Evolutionary conservation across 2,329 filamentous ascomycete species (phyloP), one percentile per base, ranked within the genome.

Genomic region (Macrophomina pseudophaseolina): DNA sequence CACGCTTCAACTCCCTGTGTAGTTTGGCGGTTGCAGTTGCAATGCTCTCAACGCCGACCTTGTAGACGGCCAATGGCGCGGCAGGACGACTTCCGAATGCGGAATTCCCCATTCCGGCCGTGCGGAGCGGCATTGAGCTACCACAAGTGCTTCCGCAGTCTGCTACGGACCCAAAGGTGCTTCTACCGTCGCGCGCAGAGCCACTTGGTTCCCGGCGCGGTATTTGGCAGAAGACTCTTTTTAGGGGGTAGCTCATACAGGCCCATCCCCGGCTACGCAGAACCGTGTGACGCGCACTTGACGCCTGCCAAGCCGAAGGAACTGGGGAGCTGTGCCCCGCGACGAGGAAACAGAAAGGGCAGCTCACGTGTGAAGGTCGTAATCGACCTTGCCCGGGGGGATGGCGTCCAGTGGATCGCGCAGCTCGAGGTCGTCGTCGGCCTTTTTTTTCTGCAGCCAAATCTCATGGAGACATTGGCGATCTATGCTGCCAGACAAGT

Each of bases 401-500:
- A 94, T 91, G 40, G 88, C 86, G 0, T 87, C 71, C 16, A 91
- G 77, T 1, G 92, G 92, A 72, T 95, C 91, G 59, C 88, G 82
- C 1, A 94, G 80, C 9, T 82, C 75, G 2, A 88, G 85, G 28
- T 82, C 74, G 4, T 83, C 81, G 7, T 84, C 78, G 23, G 74
- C 72, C 3, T 80, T 79, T 67, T 85, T 87, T 74, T 89, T 91
- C 65, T 77, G 76, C 56, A 80, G 71, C 91, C 92, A 95, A 74
- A 94, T 88, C 44, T 91, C 85, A 74, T 93, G 91, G 1, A 95
- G 86, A 68, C 87, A 89, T 72, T 87, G 80, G 38, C 90, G 87
- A 74, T 87, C 90, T 75, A 95, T 92, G 76, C 90, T 93, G 64
- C 92, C 91, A 48, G 88, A 91, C 52, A 95, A 84, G 78, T 95